Evolutionary conservation across 768 basidiomycete species (phyloP), one percentile per base, ranked within the genome.

Genomic region (Mycena polygramma): DNA sequence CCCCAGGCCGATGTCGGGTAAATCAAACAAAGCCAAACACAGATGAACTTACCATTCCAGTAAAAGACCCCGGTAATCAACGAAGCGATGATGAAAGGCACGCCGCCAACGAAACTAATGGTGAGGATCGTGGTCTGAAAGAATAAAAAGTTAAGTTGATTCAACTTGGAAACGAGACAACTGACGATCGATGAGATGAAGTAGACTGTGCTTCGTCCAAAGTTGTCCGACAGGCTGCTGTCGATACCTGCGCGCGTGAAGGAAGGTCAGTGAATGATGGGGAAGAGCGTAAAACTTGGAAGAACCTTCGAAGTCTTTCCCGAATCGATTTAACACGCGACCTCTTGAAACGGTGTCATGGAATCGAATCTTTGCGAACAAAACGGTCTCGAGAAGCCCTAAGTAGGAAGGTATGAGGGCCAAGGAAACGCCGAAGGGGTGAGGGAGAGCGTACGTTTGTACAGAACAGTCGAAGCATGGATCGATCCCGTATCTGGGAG

Each of bases 261-360:
- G 19, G 26, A 35, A 61, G 24, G 19, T 51, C 22, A 73, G 30
- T 0, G 60, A 45, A 79, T 70, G 71, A 15, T 63, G 58, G 20
- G 36, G 26, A 15, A 15, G 30, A 43, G 15, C 43, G 2, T 13
- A 9, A 19, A 43, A 10, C 15, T 30, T 81, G 86, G 46, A 22
- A 39, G 41, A 1, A 83, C 86, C 93, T 83, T 96, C 95, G 65
- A 97, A 93, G 77, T 97, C 96, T 79, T 97, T 97, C 51, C 96
- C 95, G 71, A 94, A 93, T 54, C 95, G 84, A 73, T 96, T 95
- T 45, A 96, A 80, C 13, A 94, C 82, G 2, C 95, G 89, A 7
- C 96, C 96, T 45, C 94, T 89, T 59, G 92, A 94, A 2, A 94
- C 89, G 0, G 96, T 98, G 76, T 98, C 96, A 74, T 97, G 96